Evolutionary conservation across 495 filamentous ascomycete genomes (phyloP).

Genomic region (Tuber indicum): DNA sequence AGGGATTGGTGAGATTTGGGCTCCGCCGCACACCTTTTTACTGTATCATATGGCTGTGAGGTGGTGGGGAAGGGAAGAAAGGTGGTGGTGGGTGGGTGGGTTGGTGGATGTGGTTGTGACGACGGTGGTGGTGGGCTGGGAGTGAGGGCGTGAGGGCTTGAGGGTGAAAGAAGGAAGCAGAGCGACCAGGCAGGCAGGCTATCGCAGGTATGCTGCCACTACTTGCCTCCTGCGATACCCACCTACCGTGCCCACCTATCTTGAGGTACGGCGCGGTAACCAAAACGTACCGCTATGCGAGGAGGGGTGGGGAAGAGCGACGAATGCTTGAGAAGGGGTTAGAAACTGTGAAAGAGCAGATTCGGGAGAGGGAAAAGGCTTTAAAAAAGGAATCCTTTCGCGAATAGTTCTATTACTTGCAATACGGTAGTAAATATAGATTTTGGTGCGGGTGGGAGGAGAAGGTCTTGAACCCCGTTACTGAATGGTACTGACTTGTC

Average conservation of each 20-base stretch:
- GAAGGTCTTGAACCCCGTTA: slow-evolving; percentile 1
- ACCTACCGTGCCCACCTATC: neutral
- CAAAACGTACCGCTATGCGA: slow-evolving; percentile 2
- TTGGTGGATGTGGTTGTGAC: neutral
- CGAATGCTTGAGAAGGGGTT: neutral
- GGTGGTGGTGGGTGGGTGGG: neutral
- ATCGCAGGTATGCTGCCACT: neutral
- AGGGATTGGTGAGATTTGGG: neutral
- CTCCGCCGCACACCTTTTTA: slow-evolving; percentile 4
- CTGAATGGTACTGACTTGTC: neutral
- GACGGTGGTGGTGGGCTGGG: slow-evolving; percentile 1
- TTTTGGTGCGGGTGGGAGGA: neutral
- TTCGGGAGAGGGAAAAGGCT: neutral
- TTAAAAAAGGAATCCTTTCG: slow-evolving; percentile 1
- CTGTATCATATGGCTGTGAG: slow-evolving; percentile 3
- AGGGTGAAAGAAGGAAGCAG: neutral
- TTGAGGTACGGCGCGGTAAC: neutral
- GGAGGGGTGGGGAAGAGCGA: neutral
- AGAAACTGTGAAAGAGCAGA: neutral
- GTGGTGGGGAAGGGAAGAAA: slow-evolving; percentile 3
- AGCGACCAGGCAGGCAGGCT: neutral
- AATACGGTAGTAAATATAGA: slow-evolving; percentile 3
- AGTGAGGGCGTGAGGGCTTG: neutral
- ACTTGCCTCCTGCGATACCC: neutral
- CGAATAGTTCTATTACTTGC: neutral